These are phyloP conservation scores for Fragosphaeria purpurea DNA, from an alignment of 2,329 filamentous ascomycete species.

Conservation along the genomic window DNA sequence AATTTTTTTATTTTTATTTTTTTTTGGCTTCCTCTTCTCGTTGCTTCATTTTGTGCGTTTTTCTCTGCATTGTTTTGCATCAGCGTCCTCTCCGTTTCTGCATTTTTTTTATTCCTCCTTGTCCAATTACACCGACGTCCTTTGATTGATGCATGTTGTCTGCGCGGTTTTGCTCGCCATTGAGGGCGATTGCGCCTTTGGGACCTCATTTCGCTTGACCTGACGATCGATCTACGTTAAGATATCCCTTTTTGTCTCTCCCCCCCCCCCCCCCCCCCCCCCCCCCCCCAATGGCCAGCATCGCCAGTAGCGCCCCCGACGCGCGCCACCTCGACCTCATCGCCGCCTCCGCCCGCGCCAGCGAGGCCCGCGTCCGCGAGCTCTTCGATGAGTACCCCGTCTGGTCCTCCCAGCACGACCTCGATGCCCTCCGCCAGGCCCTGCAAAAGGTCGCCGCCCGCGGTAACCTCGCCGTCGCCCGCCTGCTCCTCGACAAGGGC, in stretches of 20 bases:
- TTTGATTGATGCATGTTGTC: no score
- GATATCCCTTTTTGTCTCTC: no score
- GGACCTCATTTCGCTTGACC: no score
- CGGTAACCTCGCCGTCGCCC: conserved; percentile 24
- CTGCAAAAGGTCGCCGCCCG: conserved; percentile 28
- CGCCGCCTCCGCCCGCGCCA: conserved; percentile 26
- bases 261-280: no score
- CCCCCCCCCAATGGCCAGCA: conserved; percentile 19
- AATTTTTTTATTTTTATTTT: not conserved
- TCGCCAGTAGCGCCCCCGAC: conserved; percentile 28
- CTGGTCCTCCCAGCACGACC: conserved; percentile 24
- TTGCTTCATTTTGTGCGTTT: not conserved
- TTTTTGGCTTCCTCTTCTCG: not conserved
- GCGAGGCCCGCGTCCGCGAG: conserved; percentile 26
- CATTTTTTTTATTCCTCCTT: no score
- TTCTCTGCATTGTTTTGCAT: not conserved
- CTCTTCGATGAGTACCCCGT: conserved; percentile 24
- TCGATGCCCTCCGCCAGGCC: conserved; percentile 26
- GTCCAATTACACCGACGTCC: no score
- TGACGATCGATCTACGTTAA: no score
- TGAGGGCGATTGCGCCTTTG: no score
- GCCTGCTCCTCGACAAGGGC: conserved; percentile 27
- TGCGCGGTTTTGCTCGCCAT: no score
- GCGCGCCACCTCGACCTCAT: conserved; percentile 27
- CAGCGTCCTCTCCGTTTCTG: no score